These are phyloP conservation scores for Cytospora piceicola DNA, from an alignment of 2,329 filamentous ascomycete species.

Conservation along the genomic window DNA sequence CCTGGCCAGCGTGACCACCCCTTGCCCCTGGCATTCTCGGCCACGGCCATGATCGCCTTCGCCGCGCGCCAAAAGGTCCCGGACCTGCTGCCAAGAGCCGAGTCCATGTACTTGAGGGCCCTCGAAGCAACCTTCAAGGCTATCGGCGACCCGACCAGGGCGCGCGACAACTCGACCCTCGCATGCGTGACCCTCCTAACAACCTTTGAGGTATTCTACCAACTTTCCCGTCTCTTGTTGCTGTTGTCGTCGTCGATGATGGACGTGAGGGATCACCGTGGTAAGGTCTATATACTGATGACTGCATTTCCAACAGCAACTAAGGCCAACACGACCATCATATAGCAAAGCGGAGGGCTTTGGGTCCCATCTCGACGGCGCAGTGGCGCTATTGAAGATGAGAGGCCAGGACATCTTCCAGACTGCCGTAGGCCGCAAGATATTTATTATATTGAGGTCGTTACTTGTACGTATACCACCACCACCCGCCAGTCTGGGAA, in stretches of 20 bases:
- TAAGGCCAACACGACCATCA: conserved; percentile 27
- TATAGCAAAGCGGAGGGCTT: conserved; percentile 27
- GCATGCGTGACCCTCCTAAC: conserved; percentile 29
- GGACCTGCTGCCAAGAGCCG: conserved; percentile 23
- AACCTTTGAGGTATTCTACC: conserved; percentile 27
- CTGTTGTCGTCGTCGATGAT: too few species aligned
- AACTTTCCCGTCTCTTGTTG: not conserved
- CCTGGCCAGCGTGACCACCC: conserved; percentile 15
- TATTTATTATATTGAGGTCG: conserved; percentile 26
- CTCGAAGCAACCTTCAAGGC: conserved; percentile 28
- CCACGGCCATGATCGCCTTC: conserved; percentile 30
- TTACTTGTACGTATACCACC: conserved; percentile 21
- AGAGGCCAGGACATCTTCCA: conserved; percentile 28
- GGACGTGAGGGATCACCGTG: not conserved
- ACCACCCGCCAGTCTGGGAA: not conserved
- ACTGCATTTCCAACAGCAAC: conserved; percentile 12
- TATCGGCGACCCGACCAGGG: conserved; percentile 25
- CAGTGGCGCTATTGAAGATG: conserved; percentile 27
- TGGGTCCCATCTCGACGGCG: conserved; percentile 28
- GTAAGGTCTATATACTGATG: not conserved
- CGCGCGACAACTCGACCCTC: conserved; percentile 29
- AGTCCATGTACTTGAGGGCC: conserved; percentile 26
- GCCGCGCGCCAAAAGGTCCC: conserved; percentile 28
- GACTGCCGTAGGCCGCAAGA: conserved; percentile 30
- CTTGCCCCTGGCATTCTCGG: conserved; percentile 28